Evolutionary conservation across 2,329 filamentous ascomycete genomes (phyloP).

Genomic region (Penicillium sp.): DNA sequence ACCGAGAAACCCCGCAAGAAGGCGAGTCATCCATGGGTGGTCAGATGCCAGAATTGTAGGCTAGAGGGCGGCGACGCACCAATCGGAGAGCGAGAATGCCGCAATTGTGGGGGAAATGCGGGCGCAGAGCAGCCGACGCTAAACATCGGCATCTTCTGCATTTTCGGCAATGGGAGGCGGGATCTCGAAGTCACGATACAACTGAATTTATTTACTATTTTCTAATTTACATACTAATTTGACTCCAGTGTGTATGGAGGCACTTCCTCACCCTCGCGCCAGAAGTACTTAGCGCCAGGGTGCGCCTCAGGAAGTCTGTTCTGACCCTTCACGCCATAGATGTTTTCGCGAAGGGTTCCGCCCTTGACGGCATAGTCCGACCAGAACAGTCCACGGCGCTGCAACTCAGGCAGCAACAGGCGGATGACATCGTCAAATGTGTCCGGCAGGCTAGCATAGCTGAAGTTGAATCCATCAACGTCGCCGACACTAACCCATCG

Average conservation of each 20-base stretch:
- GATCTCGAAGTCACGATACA: background rate
- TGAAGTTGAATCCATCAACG: conserved; percentile 40
- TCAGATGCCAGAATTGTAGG: background rate
- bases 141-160: conserved; percentile 32
- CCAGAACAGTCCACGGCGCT: conserved; percentile 41
- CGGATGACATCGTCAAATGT: conserved; percentile 40
- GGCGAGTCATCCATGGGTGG: background rate
- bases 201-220: background rate
- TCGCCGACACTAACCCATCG: conserved; percentile 38
- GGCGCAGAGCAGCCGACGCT: background rate
- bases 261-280: conserved; percentile 35
- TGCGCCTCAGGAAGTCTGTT: conserved; percentile 37
- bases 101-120: background rate
- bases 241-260: conserved; percentile 32
- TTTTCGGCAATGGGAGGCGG: background rate
- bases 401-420: conserved; percentile 37
- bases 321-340: conserved; percentile 35
- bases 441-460: conserved; percentile 36
- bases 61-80: background rate
- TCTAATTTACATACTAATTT: background rate
- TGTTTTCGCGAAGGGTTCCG: conserved; percentile 43
- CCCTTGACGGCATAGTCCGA: conserved; percentile 38
- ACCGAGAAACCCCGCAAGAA: too few relatives aligned
- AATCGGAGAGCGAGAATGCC: background rate
- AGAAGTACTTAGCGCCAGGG: conserved; percentile 39